A percentile compares a stretch with the other conserved stretches of the same genome.
Evolutionary conservation across 2,329 filamentous ascomycete species (phyloP).

Genomic region (Talaromyces albobiverticillius): DNA sequence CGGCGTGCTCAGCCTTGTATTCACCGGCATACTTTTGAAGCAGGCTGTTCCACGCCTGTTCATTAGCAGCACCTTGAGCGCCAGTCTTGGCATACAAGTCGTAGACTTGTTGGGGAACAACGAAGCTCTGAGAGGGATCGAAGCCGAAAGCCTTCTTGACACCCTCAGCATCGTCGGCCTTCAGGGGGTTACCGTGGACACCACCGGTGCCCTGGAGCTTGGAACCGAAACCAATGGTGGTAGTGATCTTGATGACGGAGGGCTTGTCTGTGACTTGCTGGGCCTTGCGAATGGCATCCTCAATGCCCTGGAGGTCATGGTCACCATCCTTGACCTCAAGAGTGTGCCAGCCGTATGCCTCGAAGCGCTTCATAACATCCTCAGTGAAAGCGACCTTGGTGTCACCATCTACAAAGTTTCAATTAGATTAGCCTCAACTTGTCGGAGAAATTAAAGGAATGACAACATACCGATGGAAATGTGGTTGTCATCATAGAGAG

Average conservation of each 20-base stretch:
- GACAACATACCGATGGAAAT: conserved; percentile 68
- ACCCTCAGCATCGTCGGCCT: conserved; percentile 88
- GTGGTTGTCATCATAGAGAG: conserved; percentile 97
- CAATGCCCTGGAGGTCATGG: conserved; percentile 80
- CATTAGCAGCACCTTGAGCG: conserved; percentile 78
- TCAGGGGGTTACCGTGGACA: conserved; percentile 94
- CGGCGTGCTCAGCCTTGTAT: conserved; percentile 74
- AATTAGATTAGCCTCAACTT: conserved; percentile 11
- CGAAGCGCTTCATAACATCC: conserved; percentile 91
- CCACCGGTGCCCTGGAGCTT: conserved; percentile 88
- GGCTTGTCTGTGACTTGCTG: conserved; percentile 94
- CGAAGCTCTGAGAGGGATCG: conserved; percentile 89
- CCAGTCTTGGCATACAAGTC: conserved; percentile 84
- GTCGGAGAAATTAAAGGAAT: not conserved
- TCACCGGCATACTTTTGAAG: conserved; percentile 80
- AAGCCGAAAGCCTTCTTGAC: conserved; percentile 96
- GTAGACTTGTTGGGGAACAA: conserved; percentile 91
- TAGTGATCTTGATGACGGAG: conserved; percentile 92
- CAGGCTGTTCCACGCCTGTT: conserved; percentile 94
- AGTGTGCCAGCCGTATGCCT: conserved; percentile 95
- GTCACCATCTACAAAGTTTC: conserved; percentile 67
- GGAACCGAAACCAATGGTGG: conserved; percentile 96
- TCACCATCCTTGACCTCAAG: conserved; percentile 83
- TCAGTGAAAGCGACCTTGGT: conserved; percentile 96
- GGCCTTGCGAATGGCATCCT: conserved; percentile 80